These are phyloP conservation scores for Candida labiduridarum DNA, from an alignment of 1,139 yeast species.

Conservation along the genomic window DNA sequence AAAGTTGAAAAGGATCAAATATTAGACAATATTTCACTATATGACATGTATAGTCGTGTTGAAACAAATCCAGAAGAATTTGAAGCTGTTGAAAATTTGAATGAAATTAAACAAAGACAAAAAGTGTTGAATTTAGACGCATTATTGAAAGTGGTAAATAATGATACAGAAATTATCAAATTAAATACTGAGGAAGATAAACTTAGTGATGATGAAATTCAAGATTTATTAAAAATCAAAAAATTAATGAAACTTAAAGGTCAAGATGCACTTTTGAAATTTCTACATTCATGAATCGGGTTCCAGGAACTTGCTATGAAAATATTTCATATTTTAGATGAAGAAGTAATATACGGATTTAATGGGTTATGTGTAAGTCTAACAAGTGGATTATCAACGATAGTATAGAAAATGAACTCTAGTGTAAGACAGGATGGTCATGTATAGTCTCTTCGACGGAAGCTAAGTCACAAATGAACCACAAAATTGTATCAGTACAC, in stretches of 20 bases:
- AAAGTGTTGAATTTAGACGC: constrained; percentile 30
- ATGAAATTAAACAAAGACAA: constrained; percentile 18
- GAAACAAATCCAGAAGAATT: constrained; percentile 26
- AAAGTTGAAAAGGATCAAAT: constrained; percentile 37
- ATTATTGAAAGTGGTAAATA: constrained; percentile 22
- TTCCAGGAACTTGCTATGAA: background rate
- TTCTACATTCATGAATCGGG: constrained; percentile 38
- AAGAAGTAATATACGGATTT: background rate
- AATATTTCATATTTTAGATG: background rate
- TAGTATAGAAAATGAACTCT: no score
- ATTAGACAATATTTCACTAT: constrained; percentile 26
- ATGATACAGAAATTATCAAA: constrained; percentile 21
- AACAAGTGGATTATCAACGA: no score
- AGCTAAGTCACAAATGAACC: no score
- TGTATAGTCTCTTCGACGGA: no score
- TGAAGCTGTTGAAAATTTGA: constrained; percentile 29
- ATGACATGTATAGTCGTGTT: constrained; percentile 23
- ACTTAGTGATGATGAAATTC: constrained; percentile 35
- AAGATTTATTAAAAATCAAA: constrained; percentile 59
- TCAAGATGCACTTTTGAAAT: constrained; percentile 60
- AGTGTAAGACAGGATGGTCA: no score
- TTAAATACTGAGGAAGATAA: constrained; percentile 7
- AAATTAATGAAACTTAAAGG: constrained; percentile 70
- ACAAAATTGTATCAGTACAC: no score
- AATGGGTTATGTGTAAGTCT: no score